Evolutionary conservation across 2,329 filamentous ascomycete genomes (phyloP).

Genomic region (Pseudogymnoascus sp.): DNA sequence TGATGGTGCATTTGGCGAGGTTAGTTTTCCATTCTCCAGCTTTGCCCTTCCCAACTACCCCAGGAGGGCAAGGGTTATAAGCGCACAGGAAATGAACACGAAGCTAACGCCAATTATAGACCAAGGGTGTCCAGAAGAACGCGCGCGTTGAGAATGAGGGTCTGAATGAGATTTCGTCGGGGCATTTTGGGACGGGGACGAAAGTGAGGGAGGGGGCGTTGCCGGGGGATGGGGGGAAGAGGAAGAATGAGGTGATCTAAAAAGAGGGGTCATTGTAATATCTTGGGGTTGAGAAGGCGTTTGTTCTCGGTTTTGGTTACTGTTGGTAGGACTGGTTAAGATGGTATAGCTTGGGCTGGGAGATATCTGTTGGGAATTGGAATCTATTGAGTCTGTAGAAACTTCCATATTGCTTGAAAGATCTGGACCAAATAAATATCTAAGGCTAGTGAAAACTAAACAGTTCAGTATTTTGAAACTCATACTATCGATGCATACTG

Average conservation of each 20-base stretch:
- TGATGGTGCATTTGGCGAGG: constrained; percentile 17
- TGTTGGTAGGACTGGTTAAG: background rate
- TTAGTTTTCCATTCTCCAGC: constrained; percentile 8
- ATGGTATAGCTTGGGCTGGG: background rate
- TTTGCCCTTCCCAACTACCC: background rate
- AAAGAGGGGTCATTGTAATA: background rate
- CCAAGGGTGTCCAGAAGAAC: constrained; percentile 17
- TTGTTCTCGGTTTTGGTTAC: background rate
- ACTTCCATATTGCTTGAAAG: background rate
- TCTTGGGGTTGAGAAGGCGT: background rate
- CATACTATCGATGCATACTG: background rate
- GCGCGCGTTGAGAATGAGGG: constrained; percentile 17
- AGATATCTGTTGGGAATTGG: background rate
- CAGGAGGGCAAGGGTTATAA: background rate
- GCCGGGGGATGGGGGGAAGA: constrained; percentile 15
- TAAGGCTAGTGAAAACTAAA: background rate
- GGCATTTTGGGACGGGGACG: constrained; percentile 15
- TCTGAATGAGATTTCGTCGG: constrained; percentile 17
- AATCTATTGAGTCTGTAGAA: background rate
- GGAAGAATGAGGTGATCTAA: background rate
- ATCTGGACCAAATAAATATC: background rate
- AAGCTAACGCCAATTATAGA: constrained; percentile 1
- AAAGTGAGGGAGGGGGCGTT: constrained; percentile 20
- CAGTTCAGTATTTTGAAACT: background rate
- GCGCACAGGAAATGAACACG: background rate